Conservation (phyloP, 352 stramenopile species). For the Pythium sukuiense region DNA sequence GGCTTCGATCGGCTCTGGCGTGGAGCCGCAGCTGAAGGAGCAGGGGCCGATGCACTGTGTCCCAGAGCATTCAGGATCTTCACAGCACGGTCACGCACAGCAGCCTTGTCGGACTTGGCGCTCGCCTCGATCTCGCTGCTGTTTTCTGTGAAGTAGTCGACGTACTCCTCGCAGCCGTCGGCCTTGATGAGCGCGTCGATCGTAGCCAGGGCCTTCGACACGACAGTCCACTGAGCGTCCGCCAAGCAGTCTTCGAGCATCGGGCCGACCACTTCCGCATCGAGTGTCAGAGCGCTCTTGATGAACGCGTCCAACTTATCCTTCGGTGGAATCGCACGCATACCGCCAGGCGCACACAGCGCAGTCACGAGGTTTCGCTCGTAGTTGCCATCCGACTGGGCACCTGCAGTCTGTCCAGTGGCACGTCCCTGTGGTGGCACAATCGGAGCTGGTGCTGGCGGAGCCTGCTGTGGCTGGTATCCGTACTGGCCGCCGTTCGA, state of each 20-base stretch:
- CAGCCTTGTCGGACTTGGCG: constrained; percentile 71
- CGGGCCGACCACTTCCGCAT: constrained; percentile 92
- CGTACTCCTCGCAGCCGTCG: constrained; percentile 80
- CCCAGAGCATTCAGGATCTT: constrained; percentile 72
- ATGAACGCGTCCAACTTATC: constrained; percentile 94
- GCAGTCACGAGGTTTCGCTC: constrained; percentile 92
- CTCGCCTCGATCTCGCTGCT: constrained; percentile 73
- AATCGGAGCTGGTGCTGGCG: constrained; percentile 8
- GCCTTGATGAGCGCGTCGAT: constrained; percentile 89
- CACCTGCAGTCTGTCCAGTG: constrained; percentile 62
- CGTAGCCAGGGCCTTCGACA: constrained; percentile 93
- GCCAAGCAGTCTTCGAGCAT: constrained; percentile 93
- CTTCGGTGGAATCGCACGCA: constrained; percentile 93
- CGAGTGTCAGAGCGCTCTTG: constrained; percentile 87
- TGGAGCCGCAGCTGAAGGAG: constrained; percentile 24
- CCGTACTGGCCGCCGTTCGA: constrained; percentile 46
- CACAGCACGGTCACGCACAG: constrained; percentile 70
- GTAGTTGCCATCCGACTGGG: constrained; percentile 87
- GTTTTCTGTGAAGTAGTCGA: constrained; percentile 86
- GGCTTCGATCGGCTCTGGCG: constrained; percentile 23
- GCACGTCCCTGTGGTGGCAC: constrained; percentile 16
- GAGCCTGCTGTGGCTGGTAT: constrained; percentile 38
- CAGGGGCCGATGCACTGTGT: constrained; percentile 34
- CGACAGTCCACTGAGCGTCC: constrained; percentile 87
- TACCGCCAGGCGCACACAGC: constrained; percentile 92